phyloP scores from a whole-genome alignment of 352 stramenopile genomes.

The Lagenidium giganteum region DNA sequence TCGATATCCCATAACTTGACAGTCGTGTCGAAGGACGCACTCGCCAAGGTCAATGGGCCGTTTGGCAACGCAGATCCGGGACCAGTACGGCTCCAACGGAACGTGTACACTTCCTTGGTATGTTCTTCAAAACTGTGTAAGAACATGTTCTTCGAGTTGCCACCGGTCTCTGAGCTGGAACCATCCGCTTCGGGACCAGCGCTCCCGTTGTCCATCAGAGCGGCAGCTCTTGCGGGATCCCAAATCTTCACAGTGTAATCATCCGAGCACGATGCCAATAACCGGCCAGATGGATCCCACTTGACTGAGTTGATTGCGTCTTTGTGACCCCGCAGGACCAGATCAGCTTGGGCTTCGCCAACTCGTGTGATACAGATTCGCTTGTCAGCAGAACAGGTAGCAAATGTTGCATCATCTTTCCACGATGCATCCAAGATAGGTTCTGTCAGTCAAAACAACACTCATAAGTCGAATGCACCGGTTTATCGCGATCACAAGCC shows the following conservation, averaged over 20 bases:
- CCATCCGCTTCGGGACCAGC: slow-evolving; percentile 9
- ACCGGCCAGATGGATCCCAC: slow-evolving; percentile 92
- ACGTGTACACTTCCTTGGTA: slow-evolving; percentile 92
- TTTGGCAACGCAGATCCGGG: slow-evolving; percentile 56
- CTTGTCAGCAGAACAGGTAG: slow-evolving; percentile 93
- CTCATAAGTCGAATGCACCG: not conserved
- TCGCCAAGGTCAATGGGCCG: slow-evolving; percentile 83
- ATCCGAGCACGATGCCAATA: slow-evolving; percentile 97
- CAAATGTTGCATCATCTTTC: slow-evolving; percentile 94
- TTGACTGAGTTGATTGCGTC: slow-evolving; percentile 99
- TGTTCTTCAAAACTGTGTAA: slow-evolving; percentile 88
- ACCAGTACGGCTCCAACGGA: slow-evolving; percentile 89
- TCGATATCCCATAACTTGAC: slow-evolving; percentile 94
- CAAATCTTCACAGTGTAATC: slow-evolving; percentile 98
- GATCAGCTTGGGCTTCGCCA: slow-evolving; percentile 62
- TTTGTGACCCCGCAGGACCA: slow-evolving; percentile 89
- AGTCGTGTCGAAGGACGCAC: slow-evolving; percentile 94
- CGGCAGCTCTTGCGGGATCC: slow-evolving; percentile 52
- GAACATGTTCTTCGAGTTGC: slow-evolving; percentile 26
- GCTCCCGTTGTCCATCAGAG: slow-evolving; percentile 8
- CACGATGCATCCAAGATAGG: slow-evolving; percentile 90
- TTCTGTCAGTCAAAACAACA: slow-evolving; percentile 19
- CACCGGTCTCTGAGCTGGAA: slow-evolving; percentile 11
- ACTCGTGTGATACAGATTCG: slow-evolving; percentile 90
- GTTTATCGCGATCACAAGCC: slow-evolving; percentile 2